A percentile compares a stretch with the other conserved stretches of the same genome.
Evolutionary conservation across 371 early-diverging fungal species (phyloP).

Genomic region (Syncephalastrum racemosum): DNA sequence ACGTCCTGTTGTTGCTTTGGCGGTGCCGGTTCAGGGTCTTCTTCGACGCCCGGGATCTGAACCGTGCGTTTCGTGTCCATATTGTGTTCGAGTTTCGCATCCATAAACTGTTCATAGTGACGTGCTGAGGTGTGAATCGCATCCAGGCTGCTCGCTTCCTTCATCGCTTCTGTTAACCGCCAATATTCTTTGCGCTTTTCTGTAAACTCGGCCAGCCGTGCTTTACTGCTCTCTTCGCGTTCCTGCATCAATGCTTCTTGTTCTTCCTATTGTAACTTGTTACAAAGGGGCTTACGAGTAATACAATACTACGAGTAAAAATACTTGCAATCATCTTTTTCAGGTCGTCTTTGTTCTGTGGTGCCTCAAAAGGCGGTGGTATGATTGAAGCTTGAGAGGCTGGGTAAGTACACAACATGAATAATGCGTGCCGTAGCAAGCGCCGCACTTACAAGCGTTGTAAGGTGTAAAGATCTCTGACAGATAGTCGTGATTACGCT

Average conservation of each 20-base stretch:
- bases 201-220: slow-evolving; percentile 34
- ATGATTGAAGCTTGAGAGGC: slow-evolving; percentile 29
- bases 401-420: background rate
- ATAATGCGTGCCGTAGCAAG: background rate
- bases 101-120: slow-evolving; percentile 18
- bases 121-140: slow-evolving; percentile 29
- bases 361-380: slow-evolving; percentile 37
- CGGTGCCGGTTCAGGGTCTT: slow-evolving; percentile 13
- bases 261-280: slow-evolving; percentile 26
- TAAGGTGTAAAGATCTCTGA: slow-evolving; percentile 79
- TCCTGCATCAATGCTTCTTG: slow-evolving; percentile 27
- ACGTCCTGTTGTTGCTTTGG: background rate
- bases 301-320: too few species aligned
- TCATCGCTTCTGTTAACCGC: slow-evolving; percentile 37
- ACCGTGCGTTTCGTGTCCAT: slow-evolving; percentile 15
- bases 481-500: slow-evolving; percentile 77
- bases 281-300: too few species aligned
- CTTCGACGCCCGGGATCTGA: slow-evolving; percentile 35
- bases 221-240: slow-evolving; percentile 32
- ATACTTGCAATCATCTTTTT: slow-evolving; percentile 27
- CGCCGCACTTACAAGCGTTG: slow-evolving; percentile 48
- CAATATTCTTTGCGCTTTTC: slow-evolving; percentile 42
- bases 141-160: slow-evolving; percentile 41
- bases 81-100: slow-evolving; percentile 27
- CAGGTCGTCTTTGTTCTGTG: slow-evolving; percentile 40